Evolutionary conservation across 2,329 filamentous ascomycete genomes (phyloP), one percentile per base, ranked within the genome.

Genomic region (Pestalotiopsis sp.): DNA sequence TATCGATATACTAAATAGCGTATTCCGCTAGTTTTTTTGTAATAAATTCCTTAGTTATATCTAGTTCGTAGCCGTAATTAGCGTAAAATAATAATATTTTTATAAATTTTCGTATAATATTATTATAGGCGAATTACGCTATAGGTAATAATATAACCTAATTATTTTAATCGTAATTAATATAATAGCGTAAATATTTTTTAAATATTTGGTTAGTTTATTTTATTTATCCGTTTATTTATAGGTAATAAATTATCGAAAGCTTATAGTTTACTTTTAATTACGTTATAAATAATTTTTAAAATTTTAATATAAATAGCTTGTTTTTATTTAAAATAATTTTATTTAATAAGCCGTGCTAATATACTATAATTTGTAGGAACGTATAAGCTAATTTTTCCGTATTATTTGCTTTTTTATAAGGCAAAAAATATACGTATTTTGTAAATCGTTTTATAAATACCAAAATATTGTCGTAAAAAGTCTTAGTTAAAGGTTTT

Each of bases 11-110:
- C 20, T 64, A 31, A 20, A 68, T 67, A 66, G 69, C 63, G 52
- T 65, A 62, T 68, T 69, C 66, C 59, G 56, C 45, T n/a, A 49
- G 9, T 49, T 71, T 72, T 68, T n/a, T 71, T 72, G 60, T 71
- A 66, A 70, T 57, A 70, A 45, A 4, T 68, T 52, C 64, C 68
- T 64, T 63, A 45, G 3, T 20, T 38, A 62, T 62, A 59, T 59
- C 4, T 4, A 57, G 17, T 64, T 39, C 56, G 2, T 27, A 59
- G 7, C 27, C 14, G 27, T 25, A 59, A 59, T 59, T 59, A 17
- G 23, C 56, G 56, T 59, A 59, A 14, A 68, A 67, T 45, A 67
- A 64, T 59, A 14, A 59, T 31, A 59, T 17, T 59, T 11, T 20
- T 11, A 3, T 59, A 14, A 1, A 1, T 59, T 59, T 3, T 25